These are phyloP conservation scores for Solanum bulbocastanum DNA, from an alignment of 257 asterid species.

Conservation along the genomic window DNA sequence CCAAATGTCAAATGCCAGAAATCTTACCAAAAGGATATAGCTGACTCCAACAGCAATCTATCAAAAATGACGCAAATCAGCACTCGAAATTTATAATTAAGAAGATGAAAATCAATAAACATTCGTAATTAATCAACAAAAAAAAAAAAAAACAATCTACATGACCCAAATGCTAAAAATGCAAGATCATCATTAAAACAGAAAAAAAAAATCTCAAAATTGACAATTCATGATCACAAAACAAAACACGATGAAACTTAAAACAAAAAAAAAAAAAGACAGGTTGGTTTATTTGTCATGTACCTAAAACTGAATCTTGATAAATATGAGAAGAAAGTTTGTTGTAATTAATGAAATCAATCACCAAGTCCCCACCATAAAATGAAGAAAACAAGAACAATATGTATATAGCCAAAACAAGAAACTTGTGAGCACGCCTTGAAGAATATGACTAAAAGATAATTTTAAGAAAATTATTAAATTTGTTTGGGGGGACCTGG, in stretches of 20 bases:
- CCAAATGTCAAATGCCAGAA: neutral
- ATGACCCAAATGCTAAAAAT: neutral
- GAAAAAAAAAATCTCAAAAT: neutral
- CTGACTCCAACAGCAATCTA: neutral
- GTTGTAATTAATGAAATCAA: neutral
- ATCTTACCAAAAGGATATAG: neutral
- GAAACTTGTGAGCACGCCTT: constrained; percentile 1
- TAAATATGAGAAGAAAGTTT: neutral
- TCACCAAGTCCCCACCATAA: neutral
- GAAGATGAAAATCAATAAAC: neutral
- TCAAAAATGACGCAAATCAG: neutral
- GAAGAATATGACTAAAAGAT: neutral
- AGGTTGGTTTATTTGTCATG: neutral
- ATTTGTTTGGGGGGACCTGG: neutral
- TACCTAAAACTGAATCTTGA: neutral
- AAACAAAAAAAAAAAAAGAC: neutral
- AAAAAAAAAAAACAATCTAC: neutral
- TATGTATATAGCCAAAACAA: neutral
- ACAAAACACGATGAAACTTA: neutral
- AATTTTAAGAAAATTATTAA: neutral
- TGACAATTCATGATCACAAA: neutral
- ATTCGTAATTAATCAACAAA: neutral
- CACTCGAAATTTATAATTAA: neutral
- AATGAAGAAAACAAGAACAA: neutral
- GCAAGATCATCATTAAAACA: neutral